Evolutionary conservation across 1,284 basidiomycete species (phyloP).

Genomic region (Cronartium quercuum): DNA sequence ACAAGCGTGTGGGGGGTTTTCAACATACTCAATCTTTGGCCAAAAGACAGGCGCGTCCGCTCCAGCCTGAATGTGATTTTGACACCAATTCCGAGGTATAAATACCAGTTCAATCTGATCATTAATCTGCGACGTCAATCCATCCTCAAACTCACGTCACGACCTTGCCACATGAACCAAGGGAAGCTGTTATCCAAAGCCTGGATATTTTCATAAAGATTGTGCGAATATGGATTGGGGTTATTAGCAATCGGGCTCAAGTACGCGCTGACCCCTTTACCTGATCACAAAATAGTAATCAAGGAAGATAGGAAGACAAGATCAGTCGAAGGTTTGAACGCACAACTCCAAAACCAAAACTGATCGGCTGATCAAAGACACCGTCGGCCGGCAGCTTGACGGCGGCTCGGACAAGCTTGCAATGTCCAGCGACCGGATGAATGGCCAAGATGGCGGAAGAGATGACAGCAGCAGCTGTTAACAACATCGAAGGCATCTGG

Average conservation of each 20-base stretch:
- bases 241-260: neutral
- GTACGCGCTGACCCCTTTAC: neutral
- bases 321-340: neutral
- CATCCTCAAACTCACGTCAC: neutral
- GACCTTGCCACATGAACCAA: conserved; percentile 10
- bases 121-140: neutral
- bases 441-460: neutral
- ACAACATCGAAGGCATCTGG: neutral
- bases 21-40: conserved; percentile 13
- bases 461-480: neutral
- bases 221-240: neutral
- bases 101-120: neutral
- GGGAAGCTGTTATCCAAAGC: conserved; percentile 8
- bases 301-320: neutral
- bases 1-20: conserved; percentile 16
- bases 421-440: conserved; percentile 19
- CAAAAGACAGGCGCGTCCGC: conserved; percentile 11
- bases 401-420: conserved; percentile 21
- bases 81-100: too few relatives aligned
- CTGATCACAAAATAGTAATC: too few relatives aligned
- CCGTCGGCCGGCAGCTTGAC: neutral
- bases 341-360: conserved; percentile 20
- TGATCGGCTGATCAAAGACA: neutral
- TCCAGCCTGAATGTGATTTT: conserved; percentile 7
- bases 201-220: neutral